Evolutionary conservation across 495 filamentous ascomycete genomes (phyloP).

Genomic region (Daldinia concentrica): DNA sequence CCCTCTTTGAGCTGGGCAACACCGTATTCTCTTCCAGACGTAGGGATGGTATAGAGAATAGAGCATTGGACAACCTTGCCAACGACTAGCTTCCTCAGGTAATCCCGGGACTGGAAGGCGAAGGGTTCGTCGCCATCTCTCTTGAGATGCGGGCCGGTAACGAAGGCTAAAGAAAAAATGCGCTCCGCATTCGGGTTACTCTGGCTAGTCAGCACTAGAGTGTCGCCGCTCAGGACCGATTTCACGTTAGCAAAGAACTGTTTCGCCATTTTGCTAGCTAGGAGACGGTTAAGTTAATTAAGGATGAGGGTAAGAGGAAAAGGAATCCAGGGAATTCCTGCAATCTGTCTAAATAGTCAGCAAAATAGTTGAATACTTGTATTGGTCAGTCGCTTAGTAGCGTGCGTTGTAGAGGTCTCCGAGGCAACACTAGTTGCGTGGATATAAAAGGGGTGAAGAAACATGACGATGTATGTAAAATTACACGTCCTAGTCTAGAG

Average conservation of each 20-base stretch:
- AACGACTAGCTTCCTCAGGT: constrained; percentile 81
- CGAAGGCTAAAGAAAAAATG: constrained; percentile 87
- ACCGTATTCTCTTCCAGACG: constrained; percentile 88
- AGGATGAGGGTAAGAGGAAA: constrained; percentile 14
- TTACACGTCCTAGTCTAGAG: neutral
- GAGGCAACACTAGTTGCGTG: neutral
- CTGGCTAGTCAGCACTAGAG: constrained; percentile 77
- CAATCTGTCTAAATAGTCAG: constrained; percentile 25
- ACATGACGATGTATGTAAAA: constrained; percentile 3
- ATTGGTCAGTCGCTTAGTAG: neutral
- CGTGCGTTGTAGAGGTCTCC: no score
- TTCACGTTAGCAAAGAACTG: constrained; percentile 82
- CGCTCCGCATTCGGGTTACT: constrained; percentile 81
- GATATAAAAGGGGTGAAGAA: constrained; percentile 1
- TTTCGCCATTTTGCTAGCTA: constrained; percentile 49
- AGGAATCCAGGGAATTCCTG: constrained; percentile 36
- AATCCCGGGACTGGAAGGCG: constrained; percentile 93
- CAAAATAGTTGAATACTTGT: constrained; percentile 1
- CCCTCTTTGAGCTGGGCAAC: constrained; percentile 75
- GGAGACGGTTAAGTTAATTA: constrained; percentile 7
- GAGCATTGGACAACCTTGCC: constrained; percentile 88
- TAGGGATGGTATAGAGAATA: constrained; percentile 81
- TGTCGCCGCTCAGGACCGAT: constrained; percentile 91
- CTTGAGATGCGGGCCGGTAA: constrained; percentile 84
- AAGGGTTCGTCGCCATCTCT: constrained; percentile 92